phyloP scores from a whole-genome alignment of 176 grass and related monocot genomes.

The Typha latifolia region DNA sequence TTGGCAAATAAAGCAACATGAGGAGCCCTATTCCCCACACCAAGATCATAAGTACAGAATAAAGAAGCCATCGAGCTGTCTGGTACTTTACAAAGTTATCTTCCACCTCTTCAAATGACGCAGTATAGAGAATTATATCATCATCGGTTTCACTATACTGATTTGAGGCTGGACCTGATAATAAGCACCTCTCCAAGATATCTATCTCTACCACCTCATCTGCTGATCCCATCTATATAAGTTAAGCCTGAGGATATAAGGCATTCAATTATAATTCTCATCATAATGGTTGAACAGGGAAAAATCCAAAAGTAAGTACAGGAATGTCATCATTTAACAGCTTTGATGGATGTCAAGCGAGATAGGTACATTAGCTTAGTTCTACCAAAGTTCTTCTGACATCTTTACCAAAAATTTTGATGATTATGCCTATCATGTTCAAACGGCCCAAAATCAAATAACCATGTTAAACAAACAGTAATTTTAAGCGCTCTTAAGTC shows the following conservation, averaged over 20 bases:
- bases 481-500: too few relatives aligned
- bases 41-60: conserved; percentile 43
- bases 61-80: conserved; percentile 43
- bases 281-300: background rate
- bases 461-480: too few relatives aligned
- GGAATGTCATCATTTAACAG: background rate
- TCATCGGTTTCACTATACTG: conserved; percentile 18
- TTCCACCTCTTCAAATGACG: conserved; percentile 50
- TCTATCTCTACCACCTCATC: conserved; percentile 38
- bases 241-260: background rate
- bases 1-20: conserved; percentile 57
- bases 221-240: conserved; percentile 35
- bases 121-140: conserved; percentile 38
- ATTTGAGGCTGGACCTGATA: conserved; percentile 26
- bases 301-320: background rate
- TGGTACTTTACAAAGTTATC: conserved; percentile 51
- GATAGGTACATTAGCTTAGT: too few relatives aligned
- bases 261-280: background rate
- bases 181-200: conserved; percentile 41
- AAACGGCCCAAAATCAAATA: too few relatives aligned
- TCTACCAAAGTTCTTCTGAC: too few relatives aligned
- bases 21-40: conserved; percentile 61
- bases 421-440: too few relatives aligned
- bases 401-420: too few relatives aligned
- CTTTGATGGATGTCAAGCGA: background rate